Conservation (phyloP, 2,329 filamentous ascomycete species). For the Pyrenophora seminiperda region DNA sequence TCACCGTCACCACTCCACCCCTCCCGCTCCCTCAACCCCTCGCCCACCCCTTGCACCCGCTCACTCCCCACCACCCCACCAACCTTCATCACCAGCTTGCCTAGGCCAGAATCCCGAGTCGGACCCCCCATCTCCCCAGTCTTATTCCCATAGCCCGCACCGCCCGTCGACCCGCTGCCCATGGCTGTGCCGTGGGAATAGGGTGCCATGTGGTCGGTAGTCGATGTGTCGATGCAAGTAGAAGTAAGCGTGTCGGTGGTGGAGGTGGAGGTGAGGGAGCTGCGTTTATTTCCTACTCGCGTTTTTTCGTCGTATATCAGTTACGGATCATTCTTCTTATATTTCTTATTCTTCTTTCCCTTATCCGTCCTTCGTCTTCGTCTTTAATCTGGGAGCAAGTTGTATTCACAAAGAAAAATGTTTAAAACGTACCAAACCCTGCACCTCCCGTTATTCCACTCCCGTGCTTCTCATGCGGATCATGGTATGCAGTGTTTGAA, state of each 20-base stretch:
- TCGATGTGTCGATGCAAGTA: too few species aligned
- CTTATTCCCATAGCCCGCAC: constrained; percentile 50
- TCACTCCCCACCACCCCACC: constrained; percentile 57
- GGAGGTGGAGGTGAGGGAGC: constrained; percentile 10
- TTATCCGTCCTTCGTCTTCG: too few species aligned
- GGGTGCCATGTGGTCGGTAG: constrained; percentile 28
- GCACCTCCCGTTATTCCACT: constrained; percentile 42
- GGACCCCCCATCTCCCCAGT: constrained; percentile 31
- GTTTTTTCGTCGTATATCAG: too few species aligned
- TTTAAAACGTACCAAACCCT: constrained; percentile 41
- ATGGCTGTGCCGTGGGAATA: constrained; percentile 32
- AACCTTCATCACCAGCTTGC: constrained; percentile 65
- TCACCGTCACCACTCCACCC: constrained; percentile 2
- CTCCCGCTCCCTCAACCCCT: constrained; percentile 54
- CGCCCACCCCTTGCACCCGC: constrained; percentile 56
- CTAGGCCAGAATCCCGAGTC: constrained; percentile 54
- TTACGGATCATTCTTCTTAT: constrained; percentile 39
- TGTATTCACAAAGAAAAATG: too few species aligned
- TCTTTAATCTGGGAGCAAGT: neutral
- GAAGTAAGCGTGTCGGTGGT: constrained; percentile 1
- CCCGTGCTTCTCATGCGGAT: constrained; percentile 37
- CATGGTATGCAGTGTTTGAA: constrained; percentile 35
- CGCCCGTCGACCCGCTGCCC: constrained; percentile 41
- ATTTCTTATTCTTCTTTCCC: too few species aligned
- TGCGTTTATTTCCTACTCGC: constrained; percentile 47